A percentile compares a stretch with the other conserved stretches of the same genome.
phyloP scores from a whole-genome alignment of 2,329 filamentous ascomycete species.

The Epichloe gansuensis region DNA sequence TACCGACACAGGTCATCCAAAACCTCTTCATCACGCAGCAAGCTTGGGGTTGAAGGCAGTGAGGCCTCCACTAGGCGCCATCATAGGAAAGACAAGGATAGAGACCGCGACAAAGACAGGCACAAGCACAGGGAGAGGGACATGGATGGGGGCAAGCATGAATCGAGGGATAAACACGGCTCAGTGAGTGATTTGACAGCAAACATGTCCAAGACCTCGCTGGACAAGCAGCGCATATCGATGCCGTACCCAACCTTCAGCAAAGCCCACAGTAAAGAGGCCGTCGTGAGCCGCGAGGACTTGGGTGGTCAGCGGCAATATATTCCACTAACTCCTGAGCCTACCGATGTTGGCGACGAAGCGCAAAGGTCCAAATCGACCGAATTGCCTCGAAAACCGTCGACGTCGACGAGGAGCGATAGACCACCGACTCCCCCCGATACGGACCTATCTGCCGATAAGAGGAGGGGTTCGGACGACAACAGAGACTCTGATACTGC shows the following conservation, averaged over 20 bases:
- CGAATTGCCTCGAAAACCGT: conserved; percentile 27
- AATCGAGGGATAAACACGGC: conserved; percentile 13
- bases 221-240: conserved; percentile 33
- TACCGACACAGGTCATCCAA: conserved; percentile 27
- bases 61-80: conserved; percentile 24
- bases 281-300: conserved; percentile 51
- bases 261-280: conserved; percentile 85
- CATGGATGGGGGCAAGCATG: conserved; percentile 22
- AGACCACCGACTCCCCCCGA: conserved; percentile 52
- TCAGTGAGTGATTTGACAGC: conserved; percentile 38
- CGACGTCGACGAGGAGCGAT: conserved; percentile 26
- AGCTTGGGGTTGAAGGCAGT: conserved; percentile 25
- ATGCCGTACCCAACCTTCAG: conserved; percentile 73
- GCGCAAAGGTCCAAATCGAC: conserved; percentile 32
- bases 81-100: conserved; percentile 17
- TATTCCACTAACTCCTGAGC: conserved; percentile 52
- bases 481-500: conserved; percentile 9
- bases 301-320: conserved; percentile 19
- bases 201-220: conserved; percentile 26
- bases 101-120: conserved; percentile 19
- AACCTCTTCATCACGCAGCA: conserved; percentile 30
- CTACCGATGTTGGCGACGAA: conserved; percentile 48
- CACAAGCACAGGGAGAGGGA: conserved; percentile 24
- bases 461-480: conserved; percentile 25
- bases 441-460: conserved; percentile 42